Conservation (phyloP, 2,329 filamentous ascomycete genomes). For the Microascus cirrosus region DNA sequence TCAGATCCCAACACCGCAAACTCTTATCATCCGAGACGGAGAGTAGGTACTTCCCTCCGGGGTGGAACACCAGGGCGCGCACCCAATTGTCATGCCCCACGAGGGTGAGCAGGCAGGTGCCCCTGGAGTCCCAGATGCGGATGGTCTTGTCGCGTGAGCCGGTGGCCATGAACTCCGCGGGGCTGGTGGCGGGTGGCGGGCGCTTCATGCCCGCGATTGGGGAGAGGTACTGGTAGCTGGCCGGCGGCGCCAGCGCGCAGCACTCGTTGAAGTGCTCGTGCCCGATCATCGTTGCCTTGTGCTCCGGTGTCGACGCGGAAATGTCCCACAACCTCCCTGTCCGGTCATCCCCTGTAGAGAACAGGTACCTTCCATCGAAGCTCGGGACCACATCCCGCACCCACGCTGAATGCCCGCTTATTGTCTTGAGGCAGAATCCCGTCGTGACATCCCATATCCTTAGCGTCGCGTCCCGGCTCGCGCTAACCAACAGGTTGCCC, state of each 20-base stretch:
- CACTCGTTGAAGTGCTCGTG: constrained; percentile 84
- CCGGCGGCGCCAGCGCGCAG: constrained; percentile 71
- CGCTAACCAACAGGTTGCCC: constrained; percentile 68
- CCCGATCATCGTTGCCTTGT: constrained; percentile 69
- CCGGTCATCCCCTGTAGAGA: constrained; percentile 76
- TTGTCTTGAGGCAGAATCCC: constrained; percentile 84
- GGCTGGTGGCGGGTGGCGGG: constrained; percentile 59
- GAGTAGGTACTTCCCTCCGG: constrained; percentile 80
- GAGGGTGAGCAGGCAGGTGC: constrained; percentile 74
- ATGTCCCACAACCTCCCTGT: constrained; percentile 80
- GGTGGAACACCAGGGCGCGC: constrained; percentile 75
- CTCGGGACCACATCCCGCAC: constrained; percentile 81
- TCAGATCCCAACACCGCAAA: constrained; percentile 85
- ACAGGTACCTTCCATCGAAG: constrained; percentile 68
- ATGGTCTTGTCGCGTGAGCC: constrained; percentile 87
- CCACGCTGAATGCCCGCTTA: constrained; percentile 79
- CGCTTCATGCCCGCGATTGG: constrained; percentile 74
- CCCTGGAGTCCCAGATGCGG: constrained; percentile 76
- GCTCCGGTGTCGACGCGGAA: constrained; percentile 54
- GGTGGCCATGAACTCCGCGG: constrained; percentile 82
- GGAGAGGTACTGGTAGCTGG: constrained; percentile 68
- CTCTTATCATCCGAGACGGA: constrained; percentile 86
- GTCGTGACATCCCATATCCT: constrained; percentile 90
- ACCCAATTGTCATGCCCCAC: constrained; percentile 93
- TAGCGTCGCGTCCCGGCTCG: constrained; percentile 74